A percentile compares a stretch with the other conserved stretches of the same genome.
These are phyloP conservation scores for Candida ortonii DNA, from an alignment of 805 yeast genomes.

Conservation along the genomic window DNA sequence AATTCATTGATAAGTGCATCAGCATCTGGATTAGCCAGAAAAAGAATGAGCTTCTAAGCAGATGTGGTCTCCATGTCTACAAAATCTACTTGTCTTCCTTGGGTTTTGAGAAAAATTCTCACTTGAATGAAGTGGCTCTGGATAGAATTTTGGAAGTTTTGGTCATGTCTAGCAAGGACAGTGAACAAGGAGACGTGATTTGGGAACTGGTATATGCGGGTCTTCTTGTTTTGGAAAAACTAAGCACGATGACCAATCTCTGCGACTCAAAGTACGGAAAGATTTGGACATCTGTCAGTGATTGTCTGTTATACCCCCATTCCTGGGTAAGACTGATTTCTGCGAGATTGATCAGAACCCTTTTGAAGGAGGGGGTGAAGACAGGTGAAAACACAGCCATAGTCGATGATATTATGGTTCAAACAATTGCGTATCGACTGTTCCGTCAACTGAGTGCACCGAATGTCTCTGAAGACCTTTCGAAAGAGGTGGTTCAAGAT, in stretches of 20 bases:
- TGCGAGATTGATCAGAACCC: constrained; percentile 52
- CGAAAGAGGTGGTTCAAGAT: constrained; percentile 63
- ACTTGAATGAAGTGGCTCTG: constrained; percentile 28
- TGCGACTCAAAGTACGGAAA: constrained; percentile 40
- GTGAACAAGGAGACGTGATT: constrained; percentile 39
- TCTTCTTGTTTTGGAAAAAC: constrained; percentile 41
- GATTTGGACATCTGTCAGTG: constrained; percentile 53
- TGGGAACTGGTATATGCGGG: constrained; percentile 82
- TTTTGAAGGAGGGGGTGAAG: constrained; percentile 38
- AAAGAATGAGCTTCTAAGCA: constrained; percentile 48
- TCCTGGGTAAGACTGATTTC: constrained; percentile 82
- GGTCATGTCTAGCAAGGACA: constrained; percentile 33
- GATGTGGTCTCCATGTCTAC: constrained; percentile 75
- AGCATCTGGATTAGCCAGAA: constrained; percentile 63
- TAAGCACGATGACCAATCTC: constrained; percentile 28
- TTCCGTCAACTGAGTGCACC: constrained; percentile 86
- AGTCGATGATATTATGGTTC: constrained; percentile 45
- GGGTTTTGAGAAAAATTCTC: constrained; percentile 37
- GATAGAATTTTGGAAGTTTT: constrained; percentile 21
- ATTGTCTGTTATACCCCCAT: constrained; percentile 75
- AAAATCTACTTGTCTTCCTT: constrained; percentile 54
- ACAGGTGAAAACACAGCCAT: constrained; percentile 33
- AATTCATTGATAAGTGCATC: constrained; percentile 40
- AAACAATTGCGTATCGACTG: constrained; percentile 61
- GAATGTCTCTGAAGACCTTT: constrained; percentile 57